Conservation (phyloP, 2,329 filamentous ascomycete genomes). For the Chaetomiaceae sp. region DNA sequence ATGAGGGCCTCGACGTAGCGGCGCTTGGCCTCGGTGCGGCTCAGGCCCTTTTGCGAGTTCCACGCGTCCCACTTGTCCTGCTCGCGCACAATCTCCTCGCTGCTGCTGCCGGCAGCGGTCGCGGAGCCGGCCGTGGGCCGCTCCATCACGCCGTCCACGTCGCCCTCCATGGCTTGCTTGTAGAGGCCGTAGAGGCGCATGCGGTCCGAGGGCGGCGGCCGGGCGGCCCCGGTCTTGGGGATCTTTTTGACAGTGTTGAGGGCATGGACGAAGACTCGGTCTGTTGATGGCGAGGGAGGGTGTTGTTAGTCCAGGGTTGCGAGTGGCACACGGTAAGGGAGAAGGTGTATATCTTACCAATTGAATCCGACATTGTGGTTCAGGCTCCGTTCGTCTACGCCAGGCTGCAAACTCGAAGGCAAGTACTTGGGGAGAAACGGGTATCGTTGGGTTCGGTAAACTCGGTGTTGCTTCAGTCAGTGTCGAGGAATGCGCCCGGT, state of each 20-base stretch:
- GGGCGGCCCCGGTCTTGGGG: conserved; percentile 82
- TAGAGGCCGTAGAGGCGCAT: conserved; percentile 95
- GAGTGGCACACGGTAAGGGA: not conserved
- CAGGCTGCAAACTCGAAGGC: not conserved
- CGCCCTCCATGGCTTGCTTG: conserved; percentile 98
- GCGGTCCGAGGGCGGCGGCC: conserved; percentile 79
- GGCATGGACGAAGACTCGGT: conserved; percentile 97
- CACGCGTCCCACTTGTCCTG: conserved; percentile 87
- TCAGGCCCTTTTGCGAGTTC: conserved; percentile 79
- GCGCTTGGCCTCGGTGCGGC: conserved; percentile 87
- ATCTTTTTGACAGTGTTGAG: conserved; percentile 99
- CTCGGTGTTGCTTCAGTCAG: not conserved
- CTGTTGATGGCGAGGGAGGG: conserved; percentile 42
- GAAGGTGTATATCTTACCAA: conserved; percentile 38
- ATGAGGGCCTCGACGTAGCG: conserved; percentile 92
- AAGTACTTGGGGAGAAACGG: not conserved
- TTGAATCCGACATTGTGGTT: conserved; percentile 48
- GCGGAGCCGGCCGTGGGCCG: conserved; percentile 50
- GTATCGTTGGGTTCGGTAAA: conserved; percentile 3
- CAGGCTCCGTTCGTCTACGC: not conserved
- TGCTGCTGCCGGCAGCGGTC: conserved; percentile 37
- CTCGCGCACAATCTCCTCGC: conserved; percentile 55
- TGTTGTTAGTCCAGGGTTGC: too few relatives aligned
- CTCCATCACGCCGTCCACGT: conserved; percentile 91
- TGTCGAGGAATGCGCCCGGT: not conserved